A percentile compares a stretch with the other conserved stretches of the same genome.
Evolutionary conservation across 768 basidiomycete species (phyloP).

Genomic region (Collybia mongolica): DNA sequence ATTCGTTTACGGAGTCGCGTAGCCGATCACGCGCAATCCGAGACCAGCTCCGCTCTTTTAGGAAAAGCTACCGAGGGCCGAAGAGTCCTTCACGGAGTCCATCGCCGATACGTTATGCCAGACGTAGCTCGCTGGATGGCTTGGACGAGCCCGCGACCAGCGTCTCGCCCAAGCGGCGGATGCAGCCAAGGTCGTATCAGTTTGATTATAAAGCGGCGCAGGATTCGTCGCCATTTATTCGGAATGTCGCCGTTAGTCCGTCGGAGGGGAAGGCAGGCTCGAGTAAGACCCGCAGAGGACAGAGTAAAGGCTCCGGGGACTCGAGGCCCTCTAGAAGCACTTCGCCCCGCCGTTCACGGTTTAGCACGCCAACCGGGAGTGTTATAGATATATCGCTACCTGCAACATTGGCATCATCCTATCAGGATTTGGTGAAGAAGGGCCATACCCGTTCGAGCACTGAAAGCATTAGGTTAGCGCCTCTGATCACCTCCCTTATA

Average conservation of each 20-base stretch:
- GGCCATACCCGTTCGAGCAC: neutral
- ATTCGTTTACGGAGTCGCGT: constrained; percentile 8
- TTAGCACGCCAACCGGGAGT: constrained; percentile 5
- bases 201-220: constrained; percentile 16
- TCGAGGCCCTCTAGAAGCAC: constrained; percentile 7
- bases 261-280: constrained; percentile 3
- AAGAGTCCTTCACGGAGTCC: constrained; percentile 12
- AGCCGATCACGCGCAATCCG: constrained; percentile 6
- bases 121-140: constrained; percentile 14
- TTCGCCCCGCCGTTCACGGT: constrained; percentile 7
- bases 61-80: constrained; percentile 5
- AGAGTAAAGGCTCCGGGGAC: constrained; percentile 3
- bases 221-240: constrained; percentile 13
- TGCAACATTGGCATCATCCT: neutral
- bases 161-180: constrained; percentile 4
- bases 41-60: constrained; percentile 8
- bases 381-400: constrained; percentile 15
- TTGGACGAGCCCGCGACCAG: constrained; percentile 3
- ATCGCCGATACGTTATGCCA: constrained; percentile 22
- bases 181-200: constrained; percentile 23
- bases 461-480: neutral
- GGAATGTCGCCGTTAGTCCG: neutral
- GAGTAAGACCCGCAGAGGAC: constrained; percentile 7
- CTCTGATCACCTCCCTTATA: neutral
- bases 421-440: neutral